Evolutionary conservation across 352 stramenopile species (phyloP).

Genomic region (Saprolegnia parasitica): DNA sequence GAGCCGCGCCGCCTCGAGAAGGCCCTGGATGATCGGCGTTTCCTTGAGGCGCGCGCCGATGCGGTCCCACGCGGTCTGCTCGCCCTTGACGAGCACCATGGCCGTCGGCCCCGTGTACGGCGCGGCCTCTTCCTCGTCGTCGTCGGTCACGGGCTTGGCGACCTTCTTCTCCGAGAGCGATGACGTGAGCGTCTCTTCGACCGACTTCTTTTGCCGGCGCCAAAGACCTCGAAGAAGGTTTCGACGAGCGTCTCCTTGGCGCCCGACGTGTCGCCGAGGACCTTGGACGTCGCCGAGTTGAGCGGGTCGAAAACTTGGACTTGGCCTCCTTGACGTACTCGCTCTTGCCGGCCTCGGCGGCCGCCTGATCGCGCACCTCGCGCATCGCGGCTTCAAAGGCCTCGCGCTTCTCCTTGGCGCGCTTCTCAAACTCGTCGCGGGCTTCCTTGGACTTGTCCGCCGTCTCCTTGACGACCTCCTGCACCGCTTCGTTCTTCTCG

Average conservation of each 20-base stretch:
- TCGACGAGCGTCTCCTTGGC: constrained; percentile 24
- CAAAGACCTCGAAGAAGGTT: constrained; percentile 65
- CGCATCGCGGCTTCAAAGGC: constrained; percentile 36
- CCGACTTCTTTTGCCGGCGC: constrained; percentile 58
- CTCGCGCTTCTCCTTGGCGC: constrained; percentile 31
- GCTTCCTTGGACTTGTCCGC: constrained; percentile 48
- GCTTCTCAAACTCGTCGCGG: constrained; percentile 30
- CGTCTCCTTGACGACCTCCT: constrained; percentile 62
- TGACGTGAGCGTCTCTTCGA: constrained; percentile 72
- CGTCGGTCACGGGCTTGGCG: constrained; percentile 36
- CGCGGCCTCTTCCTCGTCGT: constrained; percentile 38
- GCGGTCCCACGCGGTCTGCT: constrained; percentile 91
- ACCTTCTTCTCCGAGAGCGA: constrained; percentile 33
- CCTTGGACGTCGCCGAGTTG: constrained; percentile 43
- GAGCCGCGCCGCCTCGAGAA: constrained; percentile 75
- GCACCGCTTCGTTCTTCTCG: constrained; percentile 71
- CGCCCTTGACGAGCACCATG: constrained; percentile 87
- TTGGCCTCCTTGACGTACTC: constrained; percentile 42
- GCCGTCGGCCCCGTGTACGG: constrained; percentile 71
- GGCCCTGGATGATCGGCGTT: constrained; percentile 92
- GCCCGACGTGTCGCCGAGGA: constrained; percentile 57
- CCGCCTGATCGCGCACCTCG: constrained; percentile 58
- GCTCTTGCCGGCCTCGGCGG: constrained; percentile 34
- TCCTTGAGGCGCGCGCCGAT: constrained; percentile 91
- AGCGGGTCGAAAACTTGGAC: constrained; percentile 59